phyloP scores from a whole-genome alignment of 2,329 filamentous ascomycete species.

The Teratosphaeria gauchensis region DNA sequence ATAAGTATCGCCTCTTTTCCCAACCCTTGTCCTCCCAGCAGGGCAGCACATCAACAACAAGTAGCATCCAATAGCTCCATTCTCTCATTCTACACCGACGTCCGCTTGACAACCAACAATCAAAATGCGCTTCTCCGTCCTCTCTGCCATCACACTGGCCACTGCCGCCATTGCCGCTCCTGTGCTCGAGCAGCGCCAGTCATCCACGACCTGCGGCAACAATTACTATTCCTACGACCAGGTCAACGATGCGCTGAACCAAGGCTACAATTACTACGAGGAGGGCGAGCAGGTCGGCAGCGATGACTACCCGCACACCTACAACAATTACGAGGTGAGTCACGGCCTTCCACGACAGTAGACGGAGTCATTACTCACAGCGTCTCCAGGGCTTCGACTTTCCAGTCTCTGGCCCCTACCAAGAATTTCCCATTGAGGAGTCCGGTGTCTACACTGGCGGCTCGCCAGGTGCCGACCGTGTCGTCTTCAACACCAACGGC shows the following conservation, averaged over 20 bases:
- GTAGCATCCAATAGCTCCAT: background rate
- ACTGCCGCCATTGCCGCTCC: conserved; percentile 18
- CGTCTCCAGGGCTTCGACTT: conserved; percentile 44
- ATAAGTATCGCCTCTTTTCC: background rate
- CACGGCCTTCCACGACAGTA: conserved; percentile 4
- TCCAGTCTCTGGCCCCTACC: conserved; percentile 46
- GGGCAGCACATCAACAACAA: background rate
- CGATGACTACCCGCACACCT: conserved; percentile 24
- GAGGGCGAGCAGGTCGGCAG: conserved; percentile 24
- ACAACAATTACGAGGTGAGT: conserved; percentile 10
- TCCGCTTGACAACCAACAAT: background rate
- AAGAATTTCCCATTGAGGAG: conserved; percentile 52
- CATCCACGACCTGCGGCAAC: conserved; percentile 45
- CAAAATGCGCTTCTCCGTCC: conserved; percentile 22
- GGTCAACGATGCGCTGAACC: conserved; percentile 41
- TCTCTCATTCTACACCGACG: background rate
- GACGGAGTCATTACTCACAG: background rate
- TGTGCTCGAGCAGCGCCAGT: conserved; percentile 30
- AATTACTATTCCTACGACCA: conserved; percentile 42
- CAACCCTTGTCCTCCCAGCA: background rate
- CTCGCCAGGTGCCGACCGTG: conserved; percentile 56
- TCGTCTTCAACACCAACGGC: conserved; percentile 51
- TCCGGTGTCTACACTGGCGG: conserved; percentile 46
- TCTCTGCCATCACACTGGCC: conserved; percentile 20
- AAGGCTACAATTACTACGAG: conserved; percentile 43